Conservation (phyloP, 2,329 filamentous ascomycete genomes). For the Pseudopyrenochaeta lycopersici region DNA sequence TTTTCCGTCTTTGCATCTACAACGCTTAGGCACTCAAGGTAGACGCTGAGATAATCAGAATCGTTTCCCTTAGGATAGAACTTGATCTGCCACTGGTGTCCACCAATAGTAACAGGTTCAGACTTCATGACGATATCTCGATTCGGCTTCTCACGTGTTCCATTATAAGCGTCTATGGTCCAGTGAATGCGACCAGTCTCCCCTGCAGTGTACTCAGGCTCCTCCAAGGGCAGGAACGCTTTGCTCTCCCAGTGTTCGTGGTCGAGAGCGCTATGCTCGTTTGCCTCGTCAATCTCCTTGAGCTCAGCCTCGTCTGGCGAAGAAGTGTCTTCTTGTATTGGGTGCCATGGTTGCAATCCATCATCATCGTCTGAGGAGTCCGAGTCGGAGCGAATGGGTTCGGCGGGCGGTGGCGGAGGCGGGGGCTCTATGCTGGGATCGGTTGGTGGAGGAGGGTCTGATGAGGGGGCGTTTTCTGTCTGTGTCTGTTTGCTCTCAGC, state of each 20-base stretch:
- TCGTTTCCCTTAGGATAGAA: constrained; percentile 70
- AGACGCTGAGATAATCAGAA: constrained; percentile 66
- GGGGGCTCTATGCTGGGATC: constrained; percentile 35
- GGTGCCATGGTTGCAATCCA: constrained; percentile 57
- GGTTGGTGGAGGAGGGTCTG: constrained; percentile 32
- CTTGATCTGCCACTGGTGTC: constrained; percentile 72
- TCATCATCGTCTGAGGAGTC: constrained; percentile 51
- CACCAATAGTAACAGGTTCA: constrained; percentile 63
- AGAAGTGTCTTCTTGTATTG: constrained; percentile 65
- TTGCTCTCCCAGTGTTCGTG: constrained; percentile 67
- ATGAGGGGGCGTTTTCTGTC: constrained; percentile 20
- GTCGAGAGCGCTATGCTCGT: constrained; percentile 65
- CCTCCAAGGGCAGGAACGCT: constrained; percentile 64
- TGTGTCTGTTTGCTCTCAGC: constrained; percentile 23
- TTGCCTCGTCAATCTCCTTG: constrained; percentile 62
- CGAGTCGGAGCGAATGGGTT: constrained; percentile 38
- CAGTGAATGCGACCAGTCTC: constrained; percentile 67
- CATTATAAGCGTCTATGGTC: constrained; percentile 66
- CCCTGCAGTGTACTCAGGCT: constrained; percentile 64
- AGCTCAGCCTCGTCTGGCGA: constrained; percentile 66
- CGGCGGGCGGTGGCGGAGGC: constrained; percentile 44
- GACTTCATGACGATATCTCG: constrained; percentile 67
- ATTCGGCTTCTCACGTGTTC: constrained; percentile 68
- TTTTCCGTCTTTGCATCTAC: constrained; percentile 27
- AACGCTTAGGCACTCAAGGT: constrained; percentile 68